Evolutionary conservation across 1,139 yeast genomes (phyloP).

Genomic region (Hemisphaericaspora lyxosophila): DNA sequence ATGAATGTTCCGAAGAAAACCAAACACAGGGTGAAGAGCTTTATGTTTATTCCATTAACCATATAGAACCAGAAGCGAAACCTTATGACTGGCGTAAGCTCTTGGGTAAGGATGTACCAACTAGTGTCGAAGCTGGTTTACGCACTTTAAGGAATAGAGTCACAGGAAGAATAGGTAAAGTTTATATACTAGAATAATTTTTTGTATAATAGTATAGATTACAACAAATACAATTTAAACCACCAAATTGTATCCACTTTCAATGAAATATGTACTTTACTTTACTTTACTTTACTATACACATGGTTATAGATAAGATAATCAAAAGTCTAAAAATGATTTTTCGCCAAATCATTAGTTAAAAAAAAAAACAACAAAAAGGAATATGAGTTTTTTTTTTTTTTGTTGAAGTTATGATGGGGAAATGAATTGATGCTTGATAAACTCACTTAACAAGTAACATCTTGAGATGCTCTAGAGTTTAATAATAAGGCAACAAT

Average conservation of each 20-base stretch:
- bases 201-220: background rate
- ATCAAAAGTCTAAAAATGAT: background rate
- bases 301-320: background rate
- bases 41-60: constrained; percentile 30
- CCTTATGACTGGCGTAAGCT: constrained; percentile 38
- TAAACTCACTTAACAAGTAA: constrained; percentile 55
- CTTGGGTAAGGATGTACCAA: constrained; percentile 14
- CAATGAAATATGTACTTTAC: background rate
- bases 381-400: background rate
- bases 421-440: background rate
- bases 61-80: constrained; percentile 19
- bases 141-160: constrained; percentile 33
- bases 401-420: background rate
- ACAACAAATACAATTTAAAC: no score
- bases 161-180: constrained; percentile 38
- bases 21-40: constrained; percentile 31
- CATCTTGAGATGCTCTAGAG: constrained; percentile 96
- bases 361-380: background rate
- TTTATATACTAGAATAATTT: constrained; percentile 26
- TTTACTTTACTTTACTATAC: no score
- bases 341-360: background rate
- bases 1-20: constrained; percentile 24
- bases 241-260: no score
- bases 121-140: constrained; percentile 18
- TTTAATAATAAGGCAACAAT: constrained; percentile 95